Conservation (phyloP, 1,284 basidiomycete genomes). For the Tilletia horrida region DNA sequence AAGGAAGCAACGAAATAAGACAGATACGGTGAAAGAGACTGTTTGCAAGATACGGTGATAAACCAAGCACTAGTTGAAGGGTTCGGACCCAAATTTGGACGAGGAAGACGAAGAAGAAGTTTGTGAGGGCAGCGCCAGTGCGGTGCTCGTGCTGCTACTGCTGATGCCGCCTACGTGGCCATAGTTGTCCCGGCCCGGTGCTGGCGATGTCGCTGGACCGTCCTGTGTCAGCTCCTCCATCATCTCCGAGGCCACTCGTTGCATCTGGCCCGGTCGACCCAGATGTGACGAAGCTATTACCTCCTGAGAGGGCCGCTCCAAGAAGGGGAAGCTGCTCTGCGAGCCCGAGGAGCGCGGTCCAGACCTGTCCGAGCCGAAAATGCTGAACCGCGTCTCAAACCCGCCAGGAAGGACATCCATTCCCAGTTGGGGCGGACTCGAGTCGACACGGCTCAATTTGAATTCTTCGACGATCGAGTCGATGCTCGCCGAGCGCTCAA, state of each 20-base stretch:
- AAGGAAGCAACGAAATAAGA: no score
- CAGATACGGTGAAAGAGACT: no score
- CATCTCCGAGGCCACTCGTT: neutral
- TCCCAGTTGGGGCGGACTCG: conserved; percentile 1
- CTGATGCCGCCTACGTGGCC: no score
- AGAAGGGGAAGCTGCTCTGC: neutral
- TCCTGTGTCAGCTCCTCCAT: conserved; percentile 7
- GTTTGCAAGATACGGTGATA: no score
- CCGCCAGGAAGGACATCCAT: neutral
- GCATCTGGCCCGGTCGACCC: neutral
- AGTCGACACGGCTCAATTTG: neutral
- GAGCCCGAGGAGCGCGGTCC: neutral
- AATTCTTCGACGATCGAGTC: neutral
- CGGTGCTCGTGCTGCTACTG: no score
- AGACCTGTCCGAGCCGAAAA: conserved; percentile 12
- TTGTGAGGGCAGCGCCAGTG: no score
- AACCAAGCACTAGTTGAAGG: no score
- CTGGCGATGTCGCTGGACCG: no score
- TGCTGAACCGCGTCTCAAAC: neutral
- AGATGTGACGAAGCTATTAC: neutral
- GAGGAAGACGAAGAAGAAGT: no score
- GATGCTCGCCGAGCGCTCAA: neutral
- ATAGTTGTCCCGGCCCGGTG: no score
- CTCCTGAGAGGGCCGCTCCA: neutral
- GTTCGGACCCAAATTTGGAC: no score